Base-by-base conservation (phyloP, 768 basidiomycete species). In the Solioccasus polychromus region DNA sequence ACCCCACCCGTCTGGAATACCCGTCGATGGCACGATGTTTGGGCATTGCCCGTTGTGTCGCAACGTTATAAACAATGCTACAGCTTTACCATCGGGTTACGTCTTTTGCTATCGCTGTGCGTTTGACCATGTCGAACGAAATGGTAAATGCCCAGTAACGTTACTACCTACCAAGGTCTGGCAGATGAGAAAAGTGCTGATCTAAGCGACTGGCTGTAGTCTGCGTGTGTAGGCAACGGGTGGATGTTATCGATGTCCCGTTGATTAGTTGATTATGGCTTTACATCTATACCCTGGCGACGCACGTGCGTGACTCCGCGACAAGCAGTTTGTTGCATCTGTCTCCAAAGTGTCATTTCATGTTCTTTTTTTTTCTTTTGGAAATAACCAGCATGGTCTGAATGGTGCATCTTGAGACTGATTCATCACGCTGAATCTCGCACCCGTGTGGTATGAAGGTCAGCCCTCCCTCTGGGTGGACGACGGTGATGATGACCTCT, bases 91-190 rank as follows among this genome's bases (percentile, higher is more conserved):
- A 12, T 91, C 88, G 34, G 93, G 93, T 42, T 97, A 94, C 72
- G 90, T 95, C 17, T 94, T 91, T 57, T 96, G 93, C 67, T 97
- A 93, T 63, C 81, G 87, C 28, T 96, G 94, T 69, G 88, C 86
- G 44, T 83, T 87, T 71, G 83, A 86, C 49, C 79, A 90, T 54
- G 82, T 94, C 28, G 82, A 88, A 67, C 80, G 79, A 60, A 71
- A 83, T 47, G 82, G 83, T 31, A 78, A 71, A 64, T 97, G 93
- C 71, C 93, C 93, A 48, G 82, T 97, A 55, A 95, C 93, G 45
- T 76, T 93, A 39, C 66, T 89, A 42, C 83, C 83, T 3, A 75
- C 83, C 18, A 76, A 76, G 47, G 77, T 78, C 50, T 92, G 90
- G 82, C 86, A 93, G 64, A 64, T 96, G 66, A 74, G 92, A 61